These are phyloP conservation scores for Trypanosomatidae sp. DNA, from an alignment of 208 protist genomes.

Conservation along the genomic window DNA sequence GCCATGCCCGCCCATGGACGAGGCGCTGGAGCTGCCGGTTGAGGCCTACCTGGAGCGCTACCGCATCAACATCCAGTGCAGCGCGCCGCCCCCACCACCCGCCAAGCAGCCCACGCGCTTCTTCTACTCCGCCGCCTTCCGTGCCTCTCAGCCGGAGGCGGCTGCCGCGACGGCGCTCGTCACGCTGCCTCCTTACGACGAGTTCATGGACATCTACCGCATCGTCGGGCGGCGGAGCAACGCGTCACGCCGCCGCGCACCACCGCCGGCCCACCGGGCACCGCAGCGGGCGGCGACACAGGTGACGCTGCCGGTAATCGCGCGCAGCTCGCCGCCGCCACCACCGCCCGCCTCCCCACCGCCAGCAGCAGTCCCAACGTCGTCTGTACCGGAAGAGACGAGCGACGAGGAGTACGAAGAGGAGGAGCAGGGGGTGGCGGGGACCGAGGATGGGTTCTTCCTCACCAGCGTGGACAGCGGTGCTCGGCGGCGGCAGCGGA, in stretches of 20 bases:
- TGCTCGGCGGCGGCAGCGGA: neutral
- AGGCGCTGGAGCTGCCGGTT: neutral
- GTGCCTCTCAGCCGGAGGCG: neutral
- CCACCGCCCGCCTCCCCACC: neutral
- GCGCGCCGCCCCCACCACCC: conserved; percentile 17
- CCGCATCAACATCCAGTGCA: conserved; percentile 11
- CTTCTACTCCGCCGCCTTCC: conserved; percentile 57
- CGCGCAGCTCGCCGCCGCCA: too few relatives aligned
- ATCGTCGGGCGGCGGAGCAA: conserved; percentile 19
- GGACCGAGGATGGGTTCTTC: conserved; percentile 32
- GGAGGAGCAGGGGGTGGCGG: neutral
- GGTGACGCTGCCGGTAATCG: too few relatives aligned
- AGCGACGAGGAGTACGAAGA: neutral
- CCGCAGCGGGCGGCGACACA: too few relatives aligned
- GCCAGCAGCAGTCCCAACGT: neutral
- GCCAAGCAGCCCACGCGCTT: conserved; percentile 55
- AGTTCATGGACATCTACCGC: conserved; percentile 91
- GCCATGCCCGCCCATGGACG: too few relatives aligned
- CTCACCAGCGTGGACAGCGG: conserved; percentile 25
- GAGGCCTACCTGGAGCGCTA: conserved; percentile 17
- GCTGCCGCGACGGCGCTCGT: conserved; percentile 38
- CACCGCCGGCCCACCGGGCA: neutral
- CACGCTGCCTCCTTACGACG: conserved; percentile 76
- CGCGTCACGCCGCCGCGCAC: neutral
- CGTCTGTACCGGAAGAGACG: conserved; percentile 3